Evolutionary conservation across 345 rosid species (phyloP).

Genomic region (Jatropha curcas): DNA sequence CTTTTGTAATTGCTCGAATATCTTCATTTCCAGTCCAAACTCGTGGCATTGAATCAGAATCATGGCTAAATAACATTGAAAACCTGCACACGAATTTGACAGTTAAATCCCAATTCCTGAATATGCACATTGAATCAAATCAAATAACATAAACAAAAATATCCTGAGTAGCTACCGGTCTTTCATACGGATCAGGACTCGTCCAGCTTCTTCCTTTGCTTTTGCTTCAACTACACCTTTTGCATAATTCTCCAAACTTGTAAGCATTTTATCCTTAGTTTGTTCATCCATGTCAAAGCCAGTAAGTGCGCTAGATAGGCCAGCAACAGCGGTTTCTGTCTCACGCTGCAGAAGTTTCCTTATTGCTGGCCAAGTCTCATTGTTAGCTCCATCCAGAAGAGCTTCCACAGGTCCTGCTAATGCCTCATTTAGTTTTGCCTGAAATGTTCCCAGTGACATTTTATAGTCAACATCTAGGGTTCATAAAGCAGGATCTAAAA

Average conservation of each 20-base stretch:
- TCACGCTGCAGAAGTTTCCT: slow-evolving; percentile 68
- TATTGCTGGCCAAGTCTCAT: slow-evolving; percentile 88
- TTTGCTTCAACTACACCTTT: slow-evolving; percentile 79
- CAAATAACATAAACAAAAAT: slow-evolving; percentile 16
- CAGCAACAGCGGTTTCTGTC: slow-evolving; percentile 67
- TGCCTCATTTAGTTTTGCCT: slow-evolving; percentile 75
- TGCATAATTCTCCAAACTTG: slow-evolving; percentile 57
- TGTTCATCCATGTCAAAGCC: slow-evolving; percentile 81
- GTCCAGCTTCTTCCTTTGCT: slow-evolving; percentile 90
- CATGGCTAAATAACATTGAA: slow-evolving; percentile 83
- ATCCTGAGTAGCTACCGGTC: slow-evolving; percentile 57
- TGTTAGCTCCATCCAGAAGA: slow-evolving; percentile 82
- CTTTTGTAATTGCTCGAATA: slow-evolving; percentile 86
- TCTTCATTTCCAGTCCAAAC: slow-evolving; percentile 99
- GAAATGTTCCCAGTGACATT: slow-evolving; percentile 21
- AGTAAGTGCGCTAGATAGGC: slow-evolving; percentile 60
- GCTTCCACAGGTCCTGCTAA: slow-evolving; percentile 89
- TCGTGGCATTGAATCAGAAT: slow-evolving; percentile 97
- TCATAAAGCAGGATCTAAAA: neutral
- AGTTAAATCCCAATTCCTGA: slow-evolving; percentile 26
- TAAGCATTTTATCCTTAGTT: slow-evolving; percentile 60
- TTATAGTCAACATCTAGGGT: neutral
- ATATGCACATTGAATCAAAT: slow-evolving; percentile 14
- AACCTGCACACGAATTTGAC: slow-evolving; percentile 53
- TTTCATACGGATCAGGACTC: slow-evolving; percentile 86